Evolutionary conservation across 2,329 filamentous ascomycete species (phyloP), one percentile per base, ranked within the genome.

Genomic region (Cercospora beticola): DNA sequence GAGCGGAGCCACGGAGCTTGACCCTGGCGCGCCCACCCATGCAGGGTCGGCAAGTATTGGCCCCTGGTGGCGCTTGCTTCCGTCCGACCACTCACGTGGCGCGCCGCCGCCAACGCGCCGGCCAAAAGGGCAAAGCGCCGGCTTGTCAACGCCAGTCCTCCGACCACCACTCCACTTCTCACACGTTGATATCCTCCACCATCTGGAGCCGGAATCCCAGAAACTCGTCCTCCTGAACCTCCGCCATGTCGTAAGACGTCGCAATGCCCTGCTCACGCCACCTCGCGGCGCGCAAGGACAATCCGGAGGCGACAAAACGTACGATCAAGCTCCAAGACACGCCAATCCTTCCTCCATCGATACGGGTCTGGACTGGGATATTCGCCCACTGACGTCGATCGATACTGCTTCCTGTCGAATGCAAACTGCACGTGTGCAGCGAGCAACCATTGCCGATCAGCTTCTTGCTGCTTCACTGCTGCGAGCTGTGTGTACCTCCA

Each of bases 151-250:
- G 8, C 56, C 0, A 21, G n/a, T 33, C 56, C 56, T 59, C 56
- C 56, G 56, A 64, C 36, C 59, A 67, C 46, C 54, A n/a, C 61
- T 64, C 66, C 66, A 68, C 66, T 64, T 61, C 56, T 62, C 66
- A 61, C 56, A 46, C 40, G 33, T 59, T 59, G 16, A 6, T n/a
- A 31, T 46, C 33, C 6, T 49, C 10, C 40, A 49, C 40, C 5
- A 4, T 52, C 28, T 36, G 30, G 21, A 21, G 18, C 21, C 62
- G 52, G 62, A 58, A 43, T 23, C 28, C 36, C 28, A 58, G 9
- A 30, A 14, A 9, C 23, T 43, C 62, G 62, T 36, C 7, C 23
- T 40, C 28, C 28, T 49, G 12, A 4, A 18, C 9, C 21, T 36
- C 26, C n/a, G 8, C 1, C 26, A 26, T 7, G 12, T 57, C 62